These are phyloP conservation scores for Mortierella claussenii DNA, from an alignment of 192 early-diverging fungal species.

Conservation along the genomic window DNA sequence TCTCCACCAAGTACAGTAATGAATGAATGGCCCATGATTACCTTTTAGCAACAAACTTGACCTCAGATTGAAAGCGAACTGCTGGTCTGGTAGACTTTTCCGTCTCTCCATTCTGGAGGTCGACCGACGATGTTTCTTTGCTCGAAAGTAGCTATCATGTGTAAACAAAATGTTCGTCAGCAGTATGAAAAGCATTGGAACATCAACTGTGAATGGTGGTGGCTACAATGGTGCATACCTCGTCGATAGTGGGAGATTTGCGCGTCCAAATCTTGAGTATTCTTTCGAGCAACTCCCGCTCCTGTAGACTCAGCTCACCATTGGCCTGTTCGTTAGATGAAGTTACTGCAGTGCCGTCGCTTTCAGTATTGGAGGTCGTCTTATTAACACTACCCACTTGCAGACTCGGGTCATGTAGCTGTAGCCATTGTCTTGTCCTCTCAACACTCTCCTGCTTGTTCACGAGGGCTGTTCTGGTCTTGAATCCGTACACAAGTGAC, in stretches of 20 bases:
- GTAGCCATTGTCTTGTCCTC: constrained; percentile 54
- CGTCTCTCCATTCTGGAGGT: not conserved
- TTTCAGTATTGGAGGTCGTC: not conserved
- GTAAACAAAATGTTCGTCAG: not conserved
- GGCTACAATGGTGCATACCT: constrained; percentile 2
- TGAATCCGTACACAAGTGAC: constrained; percentile 67
- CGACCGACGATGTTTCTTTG: not conserved
- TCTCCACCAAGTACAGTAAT: too few species aligned
- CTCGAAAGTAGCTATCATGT: constrained; percentile 2
- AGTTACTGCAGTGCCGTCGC: not conserved
- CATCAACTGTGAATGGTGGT: not conserved
- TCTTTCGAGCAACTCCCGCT: constrained; percentile 16
- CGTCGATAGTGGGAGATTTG: constrained; percentile 35
- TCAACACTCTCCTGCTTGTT: constrained; percentile 54
- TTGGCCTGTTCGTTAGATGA: not conserved
- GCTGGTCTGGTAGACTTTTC: not conserved
- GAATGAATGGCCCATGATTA: too few species aligned
- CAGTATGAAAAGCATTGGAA: not conserved
- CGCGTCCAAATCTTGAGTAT: constrained; percentile 32
- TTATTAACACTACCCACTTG: not conserved
- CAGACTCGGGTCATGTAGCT: constrained; percentile 15
- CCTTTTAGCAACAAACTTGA: constrained; percentile 36
- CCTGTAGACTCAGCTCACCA: constrained; percentile 9
- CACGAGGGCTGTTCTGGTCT: constrained; percentile 46
- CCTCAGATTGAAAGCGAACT: constrained; percentile 28